These are phyloP conservation scores for Trichomonascaceae sp. DNA, from an alignment of 1,139 yeast genomes.

Conservation along the genomic window DNA sequence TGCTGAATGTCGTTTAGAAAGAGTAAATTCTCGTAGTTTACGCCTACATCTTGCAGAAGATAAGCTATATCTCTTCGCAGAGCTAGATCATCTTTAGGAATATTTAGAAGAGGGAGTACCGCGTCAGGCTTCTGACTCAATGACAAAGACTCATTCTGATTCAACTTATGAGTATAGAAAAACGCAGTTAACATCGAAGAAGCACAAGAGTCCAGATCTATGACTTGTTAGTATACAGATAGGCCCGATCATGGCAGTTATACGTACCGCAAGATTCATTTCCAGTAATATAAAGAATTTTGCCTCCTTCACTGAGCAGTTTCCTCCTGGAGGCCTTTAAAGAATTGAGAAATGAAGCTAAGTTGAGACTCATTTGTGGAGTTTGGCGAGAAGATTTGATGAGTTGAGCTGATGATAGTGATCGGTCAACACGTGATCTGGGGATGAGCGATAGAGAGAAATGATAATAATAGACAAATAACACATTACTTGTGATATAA, in stretches of 20 bases:
- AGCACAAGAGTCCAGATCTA: slow-evolving; percentile 78
- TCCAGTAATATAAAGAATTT: slow-evolving; percentile 55
- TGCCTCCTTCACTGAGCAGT: slow-evolving; percentile 9
- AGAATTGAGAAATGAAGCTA: slow-evolving; percentile 5
- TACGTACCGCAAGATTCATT: slow-evolving; percentile 61
- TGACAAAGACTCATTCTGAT: slow-evolving; percentile 1
- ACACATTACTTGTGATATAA: neutral
- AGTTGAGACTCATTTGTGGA: neutral
- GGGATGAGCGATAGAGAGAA: neutral
- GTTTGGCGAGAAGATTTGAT: neutral
- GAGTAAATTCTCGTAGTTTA: slow-evolving; percentile 46
- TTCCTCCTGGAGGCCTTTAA: neutral
- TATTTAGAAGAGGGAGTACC: slow-evolving; percentile 65
- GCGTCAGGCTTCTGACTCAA: slow-evolving; percentile 12
- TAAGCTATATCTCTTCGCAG: slow-evolving; percentile 66
- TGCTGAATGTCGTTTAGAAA: slow-evolving; percentile 57
- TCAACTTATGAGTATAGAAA: slow-evolving; percentile 33
- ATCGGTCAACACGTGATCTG: neutral
- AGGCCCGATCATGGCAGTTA: neutral
- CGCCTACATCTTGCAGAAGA: slow-evolving; percentile 45
- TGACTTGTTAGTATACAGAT: neutral
- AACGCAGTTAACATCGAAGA: slow-evolving; percentile 69
- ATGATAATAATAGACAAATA: neutral
- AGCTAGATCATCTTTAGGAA: slow-evolving; percentile 56
- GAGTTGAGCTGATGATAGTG: neutral